These are phyloP conservation scores for Talaromyces verruculosus DNA, from an alignment of 2,329 filamentous ascomycete genomes.

Conservation along the genomic window DNA sequence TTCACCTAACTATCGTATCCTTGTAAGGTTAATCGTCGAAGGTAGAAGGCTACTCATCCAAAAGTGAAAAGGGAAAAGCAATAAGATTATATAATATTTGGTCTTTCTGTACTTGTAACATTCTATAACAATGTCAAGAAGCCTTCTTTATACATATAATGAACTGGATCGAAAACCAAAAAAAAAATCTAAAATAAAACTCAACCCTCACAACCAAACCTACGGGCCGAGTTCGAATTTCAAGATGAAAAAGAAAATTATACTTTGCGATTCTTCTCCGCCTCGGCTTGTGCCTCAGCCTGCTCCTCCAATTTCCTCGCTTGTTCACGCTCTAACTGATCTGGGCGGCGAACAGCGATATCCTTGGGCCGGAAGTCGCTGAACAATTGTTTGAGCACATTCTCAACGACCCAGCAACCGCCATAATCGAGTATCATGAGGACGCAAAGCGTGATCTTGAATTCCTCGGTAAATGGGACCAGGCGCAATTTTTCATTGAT, in stretches of 20 bases:
- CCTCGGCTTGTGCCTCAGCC: constrained; percentile 44
- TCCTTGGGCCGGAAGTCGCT: constrained; percentile 92
- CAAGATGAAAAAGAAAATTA: constrained; percentile 21
- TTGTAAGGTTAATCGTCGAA: background rate
- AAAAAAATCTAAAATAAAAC: background rate
- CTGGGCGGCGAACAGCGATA: constrained; percentile 80
- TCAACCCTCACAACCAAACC: background rate
- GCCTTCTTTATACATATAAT: constrained; percentile 13
- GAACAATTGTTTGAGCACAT: constrained; percentile 78
- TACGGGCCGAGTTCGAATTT: background rate
- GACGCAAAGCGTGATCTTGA: constrained; percentile 80
- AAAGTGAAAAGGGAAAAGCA: background rate
- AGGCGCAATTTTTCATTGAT: constrained; percentile 91
- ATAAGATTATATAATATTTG: background rate
- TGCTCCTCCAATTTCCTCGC: constrained; percentile 64
- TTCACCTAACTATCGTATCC: background rate
- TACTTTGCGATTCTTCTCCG: constrained; percentile 34
- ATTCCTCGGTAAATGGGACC: constrained; percentile 83
- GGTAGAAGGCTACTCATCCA: background rate
- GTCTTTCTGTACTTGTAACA: background rate
- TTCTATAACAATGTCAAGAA: constrained; percentile 12
- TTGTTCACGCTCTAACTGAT: constrained; percentile 78
- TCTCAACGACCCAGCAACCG: constrained; percentile 84
- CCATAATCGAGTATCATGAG: constrained; percentile 87
- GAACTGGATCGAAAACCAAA: background rate